phyloP scores from a whole-genome alignment of 2,329 filamentous ascomycete species.

The Fusarium begoniae region DNA sequence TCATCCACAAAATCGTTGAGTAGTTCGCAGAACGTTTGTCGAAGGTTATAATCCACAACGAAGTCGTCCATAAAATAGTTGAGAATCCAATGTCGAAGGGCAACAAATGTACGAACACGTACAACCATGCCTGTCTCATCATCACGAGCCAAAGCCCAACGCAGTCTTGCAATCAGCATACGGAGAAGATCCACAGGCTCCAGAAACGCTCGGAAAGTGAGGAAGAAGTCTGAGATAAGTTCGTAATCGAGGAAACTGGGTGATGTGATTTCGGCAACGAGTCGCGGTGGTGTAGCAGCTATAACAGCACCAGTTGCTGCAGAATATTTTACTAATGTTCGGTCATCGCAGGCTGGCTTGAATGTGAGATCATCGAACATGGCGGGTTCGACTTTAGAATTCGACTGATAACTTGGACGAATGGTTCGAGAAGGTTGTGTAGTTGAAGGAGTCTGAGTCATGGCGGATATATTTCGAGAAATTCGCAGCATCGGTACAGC shows the following conservation, averaged over 20 bases:
- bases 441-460: constrained; percentile 47
- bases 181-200: constrained; percentile 78
- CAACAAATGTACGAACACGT: constrained; percentile 94
- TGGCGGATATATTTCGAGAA: constrained; percentile 31
- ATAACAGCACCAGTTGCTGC: constrained; percentile 76
- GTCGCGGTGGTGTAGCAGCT: constrained; percentile 87
- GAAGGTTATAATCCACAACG: constrained; percentile 76
- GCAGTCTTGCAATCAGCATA: constrained; percentile 84
- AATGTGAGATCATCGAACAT: constrained; percentile 86
- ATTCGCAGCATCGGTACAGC: constrained; percentile 50
- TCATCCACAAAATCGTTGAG: constrained; percentile 75
- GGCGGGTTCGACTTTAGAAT: constrained; percentile 69
- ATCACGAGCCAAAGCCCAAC: constrained; percentile 82
- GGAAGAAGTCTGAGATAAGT: constrained; percentile 95
- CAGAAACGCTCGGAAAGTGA: constrained; percentile 91
- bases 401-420: constrained; percentile 60
- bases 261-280: constrained; percentile 96
- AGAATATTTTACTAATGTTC: constrained; percentile 83
- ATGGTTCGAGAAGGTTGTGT: constrained; percentile 53
- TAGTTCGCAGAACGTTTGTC: constrained; percentile 80
- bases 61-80: constrained; percentile 99
- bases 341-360: constrained; percentile 81
- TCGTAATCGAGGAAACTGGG: constrained; percentile 97
- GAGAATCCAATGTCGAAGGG: constrained; percentile 94
- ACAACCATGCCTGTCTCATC: constrained; percentile 93